A percentile compares a stretch with the other conserved stretches of the same genome.
These are phyloP conservation scores for Cadophora luteo-olivacea DNA, from an alignment of 2,329 filamentous ascomycete genomes.

Conservation along the genomic window DNA sequence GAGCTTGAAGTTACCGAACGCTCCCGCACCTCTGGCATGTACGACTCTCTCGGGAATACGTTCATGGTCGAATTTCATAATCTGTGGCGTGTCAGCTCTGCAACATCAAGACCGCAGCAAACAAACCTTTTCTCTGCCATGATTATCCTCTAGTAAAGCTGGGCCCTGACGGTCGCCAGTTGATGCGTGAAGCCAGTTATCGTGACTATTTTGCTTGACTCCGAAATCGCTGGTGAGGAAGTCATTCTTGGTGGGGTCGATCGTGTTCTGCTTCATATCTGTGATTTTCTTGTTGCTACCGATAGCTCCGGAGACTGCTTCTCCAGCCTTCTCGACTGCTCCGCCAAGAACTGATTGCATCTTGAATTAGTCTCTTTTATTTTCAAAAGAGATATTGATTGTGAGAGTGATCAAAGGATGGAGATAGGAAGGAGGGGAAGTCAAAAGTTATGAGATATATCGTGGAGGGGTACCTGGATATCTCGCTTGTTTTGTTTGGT, in stretches of 20 bases:
- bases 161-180: constrained; percentile 71
- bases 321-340: constrained; percentile 28
- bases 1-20: constrained; percentile 71
- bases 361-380: not conserved
- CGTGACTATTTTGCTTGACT: constrained; percentile 73
- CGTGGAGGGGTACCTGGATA: not conserved
- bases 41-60: constrained; percentile 72
- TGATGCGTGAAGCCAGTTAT: constrained; percentile 76
- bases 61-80: constrained; percentile 78
- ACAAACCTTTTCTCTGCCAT: constrained; percentile 74
- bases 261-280: constrained; percentile 51
- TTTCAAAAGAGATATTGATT: not conserved
- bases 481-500: constrained; percentile 3
- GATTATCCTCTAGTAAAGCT: constrained; percentile 72
- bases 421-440: not conserved
- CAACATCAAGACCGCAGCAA: not conserved
- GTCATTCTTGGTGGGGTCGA: constrained; percentile 62
- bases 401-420: constrained; percentile 19
- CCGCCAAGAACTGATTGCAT: constrained; percentile 40
- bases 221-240: constrained; percentile 80
- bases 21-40: constrained; percentile 68
- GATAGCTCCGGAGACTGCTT: constrained; percentile 34
- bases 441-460: not conserved
- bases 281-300: constrained; percentile 40
- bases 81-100: constrained; percentile 51